Conservation (phyloP, 2,329 filamentous ascomycete genomes). For the Coniochaeta prunicola region DNA sequence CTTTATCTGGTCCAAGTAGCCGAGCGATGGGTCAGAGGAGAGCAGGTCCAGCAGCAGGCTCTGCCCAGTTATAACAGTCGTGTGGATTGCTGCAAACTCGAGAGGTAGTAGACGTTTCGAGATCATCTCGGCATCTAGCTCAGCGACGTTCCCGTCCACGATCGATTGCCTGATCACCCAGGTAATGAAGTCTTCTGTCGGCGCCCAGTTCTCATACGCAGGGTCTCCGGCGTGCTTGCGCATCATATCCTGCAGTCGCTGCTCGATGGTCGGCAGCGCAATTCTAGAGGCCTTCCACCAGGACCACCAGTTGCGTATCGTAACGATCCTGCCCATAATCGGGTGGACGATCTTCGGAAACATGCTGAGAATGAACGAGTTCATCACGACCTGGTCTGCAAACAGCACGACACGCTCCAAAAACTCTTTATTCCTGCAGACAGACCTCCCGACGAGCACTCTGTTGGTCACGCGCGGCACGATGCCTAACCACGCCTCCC, state of each 20-base stretch:
- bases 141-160: conserved; percentile 30
- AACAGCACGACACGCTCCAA: conserved; percentile 40
- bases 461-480: conserved; percentile 36
- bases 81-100: conserved; percentile 53
- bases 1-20: conserved; percentile 30
- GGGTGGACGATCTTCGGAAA: conserved; percentile 41
- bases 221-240: conserved; percentile 31
- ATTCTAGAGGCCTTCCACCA: conserved; percentile 34
- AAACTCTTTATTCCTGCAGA: conserved; percentile 35
- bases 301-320: conserved; percentile 37
- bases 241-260: conserved; percentile 38
- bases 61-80: conserved; percentile 44
- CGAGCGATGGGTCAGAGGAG: conserved; percentile 23
- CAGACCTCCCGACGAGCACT: conserved; percentile 29
- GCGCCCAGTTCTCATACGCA: conserved; percentile 29
- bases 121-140: conserved; percentile 39
- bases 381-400: conserved; percentile 39
- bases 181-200: conserved; percentile 49
- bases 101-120: conserved; percentile 45
- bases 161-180: conserved; percentile 48
- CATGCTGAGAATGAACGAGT: conserved; percentile 35
- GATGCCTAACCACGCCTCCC: conserved; percentile 34
- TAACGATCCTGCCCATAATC: conserved; percentile 35
- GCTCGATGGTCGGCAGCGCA: conserved; percentile 38
- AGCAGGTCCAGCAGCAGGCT: conserved; percentile 40